Conservation (phyloP, 2,329 filamentous ascomycete species). For the Didymella pomorum region DNA sequence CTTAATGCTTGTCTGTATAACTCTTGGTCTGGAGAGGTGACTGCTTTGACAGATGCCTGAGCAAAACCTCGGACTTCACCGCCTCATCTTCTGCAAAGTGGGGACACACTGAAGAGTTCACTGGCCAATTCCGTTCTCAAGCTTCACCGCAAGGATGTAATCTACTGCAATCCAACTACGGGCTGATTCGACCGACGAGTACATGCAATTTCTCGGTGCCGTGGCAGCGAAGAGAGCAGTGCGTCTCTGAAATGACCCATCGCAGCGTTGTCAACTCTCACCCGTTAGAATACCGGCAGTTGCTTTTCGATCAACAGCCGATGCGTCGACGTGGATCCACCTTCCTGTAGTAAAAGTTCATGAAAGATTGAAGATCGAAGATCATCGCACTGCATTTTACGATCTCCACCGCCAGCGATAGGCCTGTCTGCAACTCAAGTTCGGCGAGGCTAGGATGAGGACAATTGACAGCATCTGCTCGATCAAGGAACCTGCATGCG, state of each 20-base stretch:
- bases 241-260: not conserved
- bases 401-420: constrained; percentile 5
- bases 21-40: constrained; percentile 6
- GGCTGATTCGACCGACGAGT: not conserved
- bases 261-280: not conserved
- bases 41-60: constrained; percentile 1
- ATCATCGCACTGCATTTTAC: not conserved
- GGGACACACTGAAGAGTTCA: not conserved
- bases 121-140: not conserved
- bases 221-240: not conserved
- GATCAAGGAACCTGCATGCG: constrained; percentile 1
- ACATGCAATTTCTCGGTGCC: not conserved
- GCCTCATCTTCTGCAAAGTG: constrained; percentile 1
- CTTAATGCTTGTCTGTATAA: not conserved
- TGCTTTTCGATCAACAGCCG: constrained; percentile 5
- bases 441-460: constrained; percentile 1
- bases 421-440: not conserved
- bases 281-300: constrained; percentile 10
- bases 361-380: not conserved
- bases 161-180: not conserved
- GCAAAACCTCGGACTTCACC: constrained; percentile 14
- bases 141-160: not conserved
- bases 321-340: constrained; percentile 7
- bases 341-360: constrained; percentile 6
- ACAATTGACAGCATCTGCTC: not conserved